Base-by-base conservation (phyloP, 179 eudicot genomes). In the Amaranthus tricolor region DNA sequence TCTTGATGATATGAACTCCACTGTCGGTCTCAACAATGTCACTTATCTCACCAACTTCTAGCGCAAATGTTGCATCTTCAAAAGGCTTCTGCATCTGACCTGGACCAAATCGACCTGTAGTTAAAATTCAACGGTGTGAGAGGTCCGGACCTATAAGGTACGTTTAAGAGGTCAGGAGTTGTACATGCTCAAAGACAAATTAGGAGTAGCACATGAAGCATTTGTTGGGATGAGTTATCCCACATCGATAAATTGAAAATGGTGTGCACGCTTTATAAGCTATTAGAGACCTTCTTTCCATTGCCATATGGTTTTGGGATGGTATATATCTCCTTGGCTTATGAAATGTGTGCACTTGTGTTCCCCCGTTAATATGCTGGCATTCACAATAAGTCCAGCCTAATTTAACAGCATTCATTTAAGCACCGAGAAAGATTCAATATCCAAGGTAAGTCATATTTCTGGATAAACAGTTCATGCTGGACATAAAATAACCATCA, bases 51-150 rank as follows among this genome's bases (percentile, higher is more conserved):
- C 96, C 98, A 20, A 92, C 88, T 57, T 88, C 83, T 53, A 93
- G 88, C 16, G 88, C 87, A 83, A 76, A 93, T 40, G 98, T 81
- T 56, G 98, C 97, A 71, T 93, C 91, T 84, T 94, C 97, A 75
- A 94, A 94, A 48, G 98, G 96, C 83, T 89, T 94, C 85, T 92
- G 97, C 98, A 94, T 94, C 83, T 94, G 92, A 21, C 93, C 93
- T 74, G 76, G 87, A n/a, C 92, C 91, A 68, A 94, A 94, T 5
- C 90, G 74, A 72, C 98, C 98, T 94, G 85, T 83, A 78, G 5
- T 2, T 5, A 49, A 60, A 66, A 65, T 51, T 60, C 17, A 64
- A 9, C 7, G 49, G 17, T 60, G 63, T 74, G 40, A 62, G 49
- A 59, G 9, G 9, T 56, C 43, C 31, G 12, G 14, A 68, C 56